Evolutionary conservation across 1,139 yeast species (phyloP).

Genomic region (Pichia sp.): DNA sequence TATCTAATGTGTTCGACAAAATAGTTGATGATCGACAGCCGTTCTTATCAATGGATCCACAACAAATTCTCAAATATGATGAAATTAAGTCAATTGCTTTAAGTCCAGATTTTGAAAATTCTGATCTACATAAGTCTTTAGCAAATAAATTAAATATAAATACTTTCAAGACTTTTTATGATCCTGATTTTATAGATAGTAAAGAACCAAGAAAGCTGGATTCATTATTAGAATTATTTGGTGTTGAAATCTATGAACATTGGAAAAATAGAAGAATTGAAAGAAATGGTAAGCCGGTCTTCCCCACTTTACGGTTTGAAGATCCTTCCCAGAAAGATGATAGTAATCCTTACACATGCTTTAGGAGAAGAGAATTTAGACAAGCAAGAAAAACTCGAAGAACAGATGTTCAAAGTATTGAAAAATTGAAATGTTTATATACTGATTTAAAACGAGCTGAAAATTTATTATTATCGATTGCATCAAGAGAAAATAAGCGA

Average conservation of each 20-base stretch:
- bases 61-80: slow-evolving; percentile 61
- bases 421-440: slow-evolving; percentile 68
- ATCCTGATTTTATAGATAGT: slow-evolving; percentile 48
- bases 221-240: slow-evolving; percentile 56
- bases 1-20: slow-evolving; percentile 70
- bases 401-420: slow-evolving; percentile 87
- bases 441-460: slow-evolving; percentile 75
- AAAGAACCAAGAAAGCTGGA: slow-evolving; percentile 42
- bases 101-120: slow-evolving; percentile 28
- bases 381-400: slow-evolving; percentile 96
- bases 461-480: slow-evolving; percentile 60
- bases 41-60: slow-evolving; percentile 77
- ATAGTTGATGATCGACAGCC: slow-evolving; percentile 81
- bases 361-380: slow-evolving; percentile 91
- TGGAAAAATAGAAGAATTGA: slow-evolving; percentile 73
- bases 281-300: slow-evolving; percentile 63
- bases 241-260: slow-evolving; percentile 66
- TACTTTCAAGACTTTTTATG: slow-evolving; percentile 47
- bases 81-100: slow-evolving; percentile 53
- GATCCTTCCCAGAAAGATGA: slow-evolving; percentile 86
- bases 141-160: slow-evolving; percentile 36
- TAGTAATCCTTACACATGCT: slow-evolving; percentile 90
- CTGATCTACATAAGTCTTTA: slow-evolving; percentile 30
- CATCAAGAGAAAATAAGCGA: slow-evolving; percentile 67
- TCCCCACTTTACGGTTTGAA: slow-evolving; percentile 77